A percentile compares a stretch with the other conserved stretches of the same genome.
These are phyloP conservation scores for Verruconis gallopava DNA, from an alignment of 2,329 filamentous ascomycete genomes.

Conservation along the genomic window DNA sequence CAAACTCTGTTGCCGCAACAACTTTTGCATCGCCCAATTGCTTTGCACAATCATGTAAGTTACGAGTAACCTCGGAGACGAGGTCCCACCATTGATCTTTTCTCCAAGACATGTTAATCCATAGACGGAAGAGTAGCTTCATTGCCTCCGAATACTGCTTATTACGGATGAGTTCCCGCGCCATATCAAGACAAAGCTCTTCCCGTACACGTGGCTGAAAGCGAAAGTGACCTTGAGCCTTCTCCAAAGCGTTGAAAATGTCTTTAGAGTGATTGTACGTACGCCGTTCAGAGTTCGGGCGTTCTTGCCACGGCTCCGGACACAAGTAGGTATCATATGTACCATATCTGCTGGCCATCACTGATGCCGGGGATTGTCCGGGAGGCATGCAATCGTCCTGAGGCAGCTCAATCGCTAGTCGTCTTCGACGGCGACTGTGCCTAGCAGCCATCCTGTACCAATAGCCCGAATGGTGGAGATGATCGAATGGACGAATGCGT, in stretches of 20 bases:
- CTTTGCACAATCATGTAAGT: conserved; percentile 40
- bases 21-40: conserved; percentile 33
- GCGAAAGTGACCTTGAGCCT: conserved; percentile 38
- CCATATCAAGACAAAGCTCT: conserved; percentile 41
- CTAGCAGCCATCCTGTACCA: conserved; percentile 44
- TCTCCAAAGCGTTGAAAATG: conserved; percentile 35
- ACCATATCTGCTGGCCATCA: conserved; percentile 39
- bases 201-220: conserved; percentile 43
- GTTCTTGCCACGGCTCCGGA: conserved; percentile 44
- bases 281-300: conserved; percentile 28
- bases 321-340: conserved; percentile 49
- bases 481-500: conserved; percentile 42
- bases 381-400: conserved; percentile 45
- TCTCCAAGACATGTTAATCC: conserved; percentile 46
- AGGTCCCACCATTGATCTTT: conserved; percentile 46
- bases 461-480: conserved; percentile 50
- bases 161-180: conserved; percentile 38
- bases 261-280: conserved; percentile 40
- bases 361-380: conserved; percentile 41
- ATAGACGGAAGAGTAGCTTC: conserved; percentile 37
- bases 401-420: conserved; percentile 41
- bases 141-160: conserved; percentile 39
- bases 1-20: conserved; percentile 43
- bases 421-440: conserved; percentile 37
- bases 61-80: conserved; percentile 40